These are phyloP conservation scores for Nicotiana paniculata DNA, from an alignment of 257 asterid genomes.

Conservation along the genomic window DNA sequence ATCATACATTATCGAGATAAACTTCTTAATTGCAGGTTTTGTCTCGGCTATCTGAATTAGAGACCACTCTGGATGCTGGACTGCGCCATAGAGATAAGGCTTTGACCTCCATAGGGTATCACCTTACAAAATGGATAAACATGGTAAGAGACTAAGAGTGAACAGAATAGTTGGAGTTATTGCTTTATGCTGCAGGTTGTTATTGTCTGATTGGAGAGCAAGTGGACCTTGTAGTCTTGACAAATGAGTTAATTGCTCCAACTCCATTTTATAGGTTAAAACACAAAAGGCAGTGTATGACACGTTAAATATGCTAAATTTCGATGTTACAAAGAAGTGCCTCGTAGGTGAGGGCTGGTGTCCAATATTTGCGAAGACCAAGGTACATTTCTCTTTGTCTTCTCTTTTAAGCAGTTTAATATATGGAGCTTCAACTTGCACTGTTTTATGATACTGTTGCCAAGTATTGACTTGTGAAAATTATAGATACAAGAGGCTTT, in stretches of 20 bases:
- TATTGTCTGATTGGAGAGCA: not conserved
- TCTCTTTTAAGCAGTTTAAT: not conserved
- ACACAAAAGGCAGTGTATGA: conserved; percentile 92
- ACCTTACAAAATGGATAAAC: conserved; percentile 74
- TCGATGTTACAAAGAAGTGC: conserved; percentile 96
- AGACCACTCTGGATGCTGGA: conserved; percentile 90
- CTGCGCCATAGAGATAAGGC: conserved; percentile 70
- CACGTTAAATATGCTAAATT: conserved; percentile 87
- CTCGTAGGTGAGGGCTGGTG: conserved; percentile 99
- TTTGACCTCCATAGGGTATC: conserved; percentile 68
- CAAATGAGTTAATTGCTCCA: conserved; percentile 17
- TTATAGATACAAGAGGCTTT: conserved; percentile 87
- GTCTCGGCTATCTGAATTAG: conserved; percentile 84
- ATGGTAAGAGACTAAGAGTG: conserved; percentile 33
- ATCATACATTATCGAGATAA: not conserved
- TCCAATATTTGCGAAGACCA: conserved; percentile 76
- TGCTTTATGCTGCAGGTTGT: not conserved
- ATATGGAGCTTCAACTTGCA: not conserved
- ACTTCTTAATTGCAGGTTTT: conserved; percentile 53
- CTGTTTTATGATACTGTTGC: not conserved
- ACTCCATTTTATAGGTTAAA: conserved; percentile 60
- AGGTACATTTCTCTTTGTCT: conserved; percentile 33
- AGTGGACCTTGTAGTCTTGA: conserved; percentile 1
- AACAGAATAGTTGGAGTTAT: not conserved
- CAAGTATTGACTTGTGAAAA: conserved; percentile 17